These are phyloP conservation scores for Inga laurina DNA, from an alignment of 306 rosid genomes.

Conservation along the genomic window DNA sequence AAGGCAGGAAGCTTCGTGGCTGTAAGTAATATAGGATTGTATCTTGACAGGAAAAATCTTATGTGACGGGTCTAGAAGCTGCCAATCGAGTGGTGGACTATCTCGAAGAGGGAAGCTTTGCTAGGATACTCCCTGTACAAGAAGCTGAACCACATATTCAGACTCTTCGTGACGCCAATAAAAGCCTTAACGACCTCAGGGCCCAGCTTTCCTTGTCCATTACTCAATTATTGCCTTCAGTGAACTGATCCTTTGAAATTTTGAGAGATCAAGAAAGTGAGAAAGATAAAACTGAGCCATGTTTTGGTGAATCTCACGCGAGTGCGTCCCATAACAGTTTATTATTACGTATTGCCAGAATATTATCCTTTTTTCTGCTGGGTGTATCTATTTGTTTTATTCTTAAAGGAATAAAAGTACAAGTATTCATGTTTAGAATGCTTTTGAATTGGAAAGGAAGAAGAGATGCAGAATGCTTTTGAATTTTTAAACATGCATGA, in stretches of 20 bases:
- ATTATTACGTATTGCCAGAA: not conserved
- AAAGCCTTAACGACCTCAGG: constrained; percentile 48
- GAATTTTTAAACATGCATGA: no score
- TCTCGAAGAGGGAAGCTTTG: constrained; percentile 62
- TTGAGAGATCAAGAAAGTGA: not conserved
- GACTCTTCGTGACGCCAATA: constrained; percentile 48
- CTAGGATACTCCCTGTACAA: constrained; percentile 50
- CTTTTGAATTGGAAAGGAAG: not conserved
- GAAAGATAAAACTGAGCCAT: not conserved
- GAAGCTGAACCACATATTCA: constrained; percentile 63
- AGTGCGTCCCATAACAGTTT: not conserved
- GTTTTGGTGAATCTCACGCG: not conserved
- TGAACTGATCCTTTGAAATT: not conserved
- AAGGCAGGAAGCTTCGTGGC: not conserved
- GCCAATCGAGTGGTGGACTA: constrained; percentile 56
- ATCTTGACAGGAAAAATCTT: constrained; percentile 54
- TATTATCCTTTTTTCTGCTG: not conserved
- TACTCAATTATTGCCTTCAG: constrained; percentile 41
- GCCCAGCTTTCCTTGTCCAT: constrained; percentile 46
- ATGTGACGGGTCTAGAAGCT: constrained; percentile 63
- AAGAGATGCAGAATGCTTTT: not conserved
- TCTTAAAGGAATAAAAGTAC: not conserved
- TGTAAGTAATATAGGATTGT: not conserved
- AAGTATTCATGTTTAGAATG: not conserved
- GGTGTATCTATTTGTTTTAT: not conserved